phyloP scores from a whole-genome alignment of 768 basidiomycete species.

The Pisolithus microcarpus region DNA sequence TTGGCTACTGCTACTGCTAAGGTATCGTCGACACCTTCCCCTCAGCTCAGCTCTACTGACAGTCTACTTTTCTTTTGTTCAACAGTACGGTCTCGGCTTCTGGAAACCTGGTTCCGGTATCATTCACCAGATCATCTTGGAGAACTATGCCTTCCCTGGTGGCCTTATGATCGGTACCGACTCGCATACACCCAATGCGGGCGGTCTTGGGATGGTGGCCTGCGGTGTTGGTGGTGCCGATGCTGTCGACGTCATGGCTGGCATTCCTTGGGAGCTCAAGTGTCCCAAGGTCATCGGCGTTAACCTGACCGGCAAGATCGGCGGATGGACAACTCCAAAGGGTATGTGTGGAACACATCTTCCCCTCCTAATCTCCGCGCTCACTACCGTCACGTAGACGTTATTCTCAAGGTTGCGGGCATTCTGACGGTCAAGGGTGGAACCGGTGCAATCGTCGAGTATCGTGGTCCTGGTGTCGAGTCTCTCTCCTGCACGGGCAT shows the following conservation, averaged over 20 bases:
- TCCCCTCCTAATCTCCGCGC: background rate
- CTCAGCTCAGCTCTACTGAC: background rate
- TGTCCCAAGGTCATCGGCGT: conserved; percentile 99
- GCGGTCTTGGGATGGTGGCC: conserved; percentile 98
- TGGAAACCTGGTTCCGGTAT: conserved; percentile 99
- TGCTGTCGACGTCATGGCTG: conserved; percentile 98
- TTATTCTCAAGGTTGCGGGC: conserved; percentile 98
- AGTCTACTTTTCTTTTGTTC: background rate
- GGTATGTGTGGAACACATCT: conserved; percentile 37
- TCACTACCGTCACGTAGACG: conserved; percentile 46
- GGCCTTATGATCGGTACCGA: conserved; percentile 99
- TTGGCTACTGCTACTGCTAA: conserved; percentile 95
- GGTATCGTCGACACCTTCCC: conserved; percentile 30
- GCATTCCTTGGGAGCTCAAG: conserved; percentile 97
- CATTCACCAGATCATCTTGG: conserved; percentile 97
- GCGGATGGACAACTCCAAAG: conserved; percentile 97
- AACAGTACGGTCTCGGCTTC: conserved; percentile 94
- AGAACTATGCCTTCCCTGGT: conserved; percentile 99
- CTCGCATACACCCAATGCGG: conserved; percentile 98
- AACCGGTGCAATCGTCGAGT: conserved; percentile 98
- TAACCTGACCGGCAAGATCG: conserved; percentile 88
- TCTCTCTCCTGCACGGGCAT: conserved; percentile 97
- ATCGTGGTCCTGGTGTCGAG: conserved; percentile 90
- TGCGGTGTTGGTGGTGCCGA: conserved; percentile 99
- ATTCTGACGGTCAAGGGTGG: conserved; percentile 99